These are phyloP conservation scores for Aspergillus transmontanensis DNA, from an alignment of 2,329 filamentous ascomycete species.

Conservation along the genomic window DNA sequence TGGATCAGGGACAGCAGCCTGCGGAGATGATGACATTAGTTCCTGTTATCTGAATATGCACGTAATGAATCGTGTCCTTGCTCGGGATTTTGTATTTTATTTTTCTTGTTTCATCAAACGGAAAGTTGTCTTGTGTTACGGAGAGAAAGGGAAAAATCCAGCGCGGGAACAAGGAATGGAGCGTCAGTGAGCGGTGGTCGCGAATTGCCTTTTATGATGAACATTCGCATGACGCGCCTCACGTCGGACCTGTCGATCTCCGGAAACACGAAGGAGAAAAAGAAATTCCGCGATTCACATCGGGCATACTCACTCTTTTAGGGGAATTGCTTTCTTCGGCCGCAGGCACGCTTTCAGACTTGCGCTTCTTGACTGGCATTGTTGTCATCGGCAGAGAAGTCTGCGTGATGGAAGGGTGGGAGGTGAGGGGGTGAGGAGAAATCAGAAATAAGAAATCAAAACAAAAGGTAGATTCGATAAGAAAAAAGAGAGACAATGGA, in stretches of 20 bases:
- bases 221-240: constrained; percentile 16
- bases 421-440: constrained; percentile 4
- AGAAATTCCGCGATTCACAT: constrained; percentile 1
- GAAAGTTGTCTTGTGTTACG: constrained; percentile 1
- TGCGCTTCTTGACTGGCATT: constrained; percentile 28
- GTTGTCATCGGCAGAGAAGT: background rate
- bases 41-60: background rate
- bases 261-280: constrained; percentile 1
- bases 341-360: constrained; percentile 25
- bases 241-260: constrained; percentile 6
- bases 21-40: constrained; percentile 12
- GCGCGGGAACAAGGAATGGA: constrained; percentile 12
- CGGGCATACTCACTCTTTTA: constrained; percentile 26
- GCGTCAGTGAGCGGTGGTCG: constrained; percentile 14
- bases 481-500: constrained; percentile 3
- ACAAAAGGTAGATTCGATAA: background rate
- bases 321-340: constrained; percentile 23
- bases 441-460: constrained; percentile 10
- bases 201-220: constrained; percentile 3
- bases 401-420: constrained; percentile 2
- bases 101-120: background rate
- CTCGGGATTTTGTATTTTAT: background rate
- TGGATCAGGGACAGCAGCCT: constrained; percentile 20
- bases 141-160: constrained; percentile 7
- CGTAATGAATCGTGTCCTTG: background rate